Evolutionary conservation across 1,284 basidiomycete genomes (phyloP).

Genomic region (Grifola frondosa): DNA sequence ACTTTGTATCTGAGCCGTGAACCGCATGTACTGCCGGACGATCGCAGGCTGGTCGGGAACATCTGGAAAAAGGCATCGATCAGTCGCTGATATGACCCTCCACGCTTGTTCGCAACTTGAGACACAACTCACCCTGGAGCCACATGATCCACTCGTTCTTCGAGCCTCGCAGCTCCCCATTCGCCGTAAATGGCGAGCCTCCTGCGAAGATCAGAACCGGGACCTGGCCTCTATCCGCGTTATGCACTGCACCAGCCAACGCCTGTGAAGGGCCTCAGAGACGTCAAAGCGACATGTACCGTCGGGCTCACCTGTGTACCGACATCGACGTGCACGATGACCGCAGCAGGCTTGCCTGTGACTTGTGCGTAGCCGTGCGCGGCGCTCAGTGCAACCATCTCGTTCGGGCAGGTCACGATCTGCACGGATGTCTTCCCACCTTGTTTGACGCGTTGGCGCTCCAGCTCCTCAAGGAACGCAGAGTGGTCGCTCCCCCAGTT

Average conservation of each 20-base stretch:
- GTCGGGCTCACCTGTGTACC: slow-evolving; percentile 53
- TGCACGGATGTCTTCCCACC: slow-evolving; percentile 39
- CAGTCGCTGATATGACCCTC: background rate
- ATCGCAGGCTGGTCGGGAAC: slow-evolving; percentile 67
- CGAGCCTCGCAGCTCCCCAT: slow-evolving; percentile 56
- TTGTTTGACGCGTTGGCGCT: slow-evolving; percentile 46
- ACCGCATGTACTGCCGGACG: slow-evolving; percentile 72
- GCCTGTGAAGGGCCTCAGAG: too few species aligned
- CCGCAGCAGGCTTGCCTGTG: slow-evolving; percentile 60
- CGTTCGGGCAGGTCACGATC: slow-evolving; percentile 68
- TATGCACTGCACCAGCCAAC: slow-evolving; percentile 70
- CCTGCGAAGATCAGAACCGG: slow-evolving; percentile 74
- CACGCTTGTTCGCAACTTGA: too few species aligned
- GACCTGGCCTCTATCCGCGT: slow-evolving; percentile 58
- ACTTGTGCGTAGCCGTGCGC: slow-evolving; percentile 69
- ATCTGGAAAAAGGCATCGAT: slow-evolving; percentile 38
- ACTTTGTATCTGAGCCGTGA: slow-evolving; percentile 57
- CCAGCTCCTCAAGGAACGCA: slow-evolving; percentile 63
- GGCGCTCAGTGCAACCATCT: slow-evolving; percentile 69
- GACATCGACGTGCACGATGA: slow-evolving; percentile 70
- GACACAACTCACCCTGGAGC: slow-evolving; percentile 50
- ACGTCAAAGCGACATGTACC: background rate
- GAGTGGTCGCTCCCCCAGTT: slow-evolving; percentile 77
- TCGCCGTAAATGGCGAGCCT: slow-evolving; percentile 56
- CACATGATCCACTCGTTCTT: slow-evolving; percentile 77